Evolutionary conservation across 139 green algal genomes (phyloP).

Genomic region (Chlorella vulgaris): DNA sequence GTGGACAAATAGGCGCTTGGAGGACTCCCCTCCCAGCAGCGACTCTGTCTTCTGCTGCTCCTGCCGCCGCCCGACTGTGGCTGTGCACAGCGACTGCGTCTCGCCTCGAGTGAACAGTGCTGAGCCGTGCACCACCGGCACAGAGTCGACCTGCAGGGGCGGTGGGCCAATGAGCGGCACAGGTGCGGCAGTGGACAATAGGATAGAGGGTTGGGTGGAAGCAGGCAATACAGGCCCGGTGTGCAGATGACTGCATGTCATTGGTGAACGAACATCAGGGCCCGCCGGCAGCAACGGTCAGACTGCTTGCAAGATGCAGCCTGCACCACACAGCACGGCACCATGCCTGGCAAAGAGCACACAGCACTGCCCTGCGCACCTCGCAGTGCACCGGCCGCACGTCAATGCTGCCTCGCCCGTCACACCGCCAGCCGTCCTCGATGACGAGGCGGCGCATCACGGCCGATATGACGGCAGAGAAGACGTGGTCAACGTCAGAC

Average conservation of each 20-base stretch:
- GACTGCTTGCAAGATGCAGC: too few species aligned
- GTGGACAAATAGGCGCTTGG: slow-evolving; percentile 58
- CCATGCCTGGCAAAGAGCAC: too few species aligned
- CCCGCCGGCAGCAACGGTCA: background rate
- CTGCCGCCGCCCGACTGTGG: slow-evolving; percentile 50
- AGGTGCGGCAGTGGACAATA: background rate
- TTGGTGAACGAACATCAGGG: too few species aligned
- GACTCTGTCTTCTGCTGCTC: slow-evolving; percentile 28
- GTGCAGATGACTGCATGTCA: too few species aligned
- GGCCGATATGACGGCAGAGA: slow-evolving; percentile 7
- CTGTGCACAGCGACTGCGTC: slow-evolving; percentile 83
- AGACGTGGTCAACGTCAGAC: slow-evolving; percentile 49
- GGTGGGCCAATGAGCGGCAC: too few species aligned
- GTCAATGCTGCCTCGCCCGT: slow-evolving; percentile 52
- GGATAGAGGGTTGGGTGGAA: background rate
- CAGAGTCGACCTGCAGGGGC: slow-evolving; percentile 37
- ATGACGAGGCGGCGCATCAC: slow-evolving; percentile 39
- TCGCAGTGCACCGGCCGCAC: slow-evolving; percentile 55
- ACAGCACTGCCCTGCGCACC: slow-evolving; percentile 5
- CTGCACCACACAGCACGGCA: too few species aligned
- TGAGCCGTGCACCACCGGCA: slow-evolving; percentile 73
- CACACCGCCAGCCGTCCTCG: slow-evolving; percentile 38
- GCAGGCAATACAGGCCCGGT: too few species aligned
- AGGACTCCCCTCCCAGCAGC: slow-evolving; percentile 16
- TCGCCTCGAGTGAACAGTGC: slow-evolving; percentile 92